A percentile compares a stretch with the other conserved stretches of the same genome.
Evolutionary conservation across 2,329 filamentous ascomycete species (phyloP).

Genomic region (Pseudogymnoascus sp.): DNA sequence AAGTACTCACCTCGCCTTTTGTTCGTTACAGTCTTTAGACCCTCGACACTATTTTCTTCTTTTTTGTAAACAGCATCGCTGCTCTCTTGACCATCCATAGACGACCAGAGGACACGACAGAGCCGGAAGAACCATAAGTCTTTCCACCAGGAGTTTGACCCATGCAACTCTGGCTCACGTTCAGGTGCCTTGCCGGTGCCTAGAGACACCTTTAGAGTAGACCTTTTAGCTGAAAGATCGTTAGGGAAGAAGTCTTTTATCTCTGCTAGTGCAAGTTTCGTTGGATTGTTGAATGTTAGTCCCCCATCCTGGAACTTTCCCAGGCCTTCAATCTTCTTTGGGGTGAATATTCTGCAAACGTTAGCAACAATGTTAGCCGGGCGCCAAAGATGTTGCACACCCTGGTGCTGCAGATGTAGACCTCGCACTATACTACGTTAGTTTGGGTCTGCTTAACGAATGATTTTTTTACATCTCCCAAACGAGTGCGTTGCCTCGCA

Average conservation of each 20-base stretch:
- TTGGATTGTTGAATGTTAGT: constrained; percentile 20
- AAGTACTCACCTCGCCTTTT: constrained; percentile 9
- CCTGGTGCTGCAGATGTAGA: constrained; percentile 19
- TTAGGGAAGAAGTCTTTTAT: constrained; percentile 16
- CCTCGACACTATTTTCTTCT: constrained; percentile 1
- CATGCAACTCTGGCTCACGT: constrained; percentile 16
- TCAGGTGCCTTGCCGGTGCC: constrained; percentile 11
- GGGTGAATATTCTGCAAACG: constrained; percentile 14
- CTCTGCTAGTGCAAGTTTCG: constrained; percentile 19
- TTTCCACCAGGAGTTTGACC: constrained; percentile 17
- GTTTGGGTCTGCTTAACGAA: background rate
- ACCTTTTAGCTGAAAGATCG: constrained; percentile 15
- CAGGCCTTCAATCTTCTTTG: constrained; percentile 18
- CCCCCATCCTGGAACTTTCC: constrained; percentile 23
- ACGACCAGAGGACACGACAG: constrained; percentile 17
- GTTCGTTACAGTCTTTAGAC: constrained; percentile 12
- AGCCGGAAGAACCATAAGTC: constrained; percentile 19
- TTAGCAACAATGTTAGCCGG: background rate
- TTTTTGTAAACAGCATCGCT: constrained; percentile 13
- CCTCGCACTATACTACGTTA: constrained; percentile 19
- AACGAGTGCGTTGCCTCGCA: constrained; percentile 17
- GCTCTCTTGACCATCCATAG: constrained; percentile 19
- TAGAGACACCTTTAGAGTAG: constrained; percentile 21
- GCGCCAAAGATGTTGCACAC: too few relatives aligned
- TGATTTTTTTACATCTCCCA: constrained; percentile 19